Conservation (phyloP, 129 eudicot species). For the Tagetes patula region DNA sequence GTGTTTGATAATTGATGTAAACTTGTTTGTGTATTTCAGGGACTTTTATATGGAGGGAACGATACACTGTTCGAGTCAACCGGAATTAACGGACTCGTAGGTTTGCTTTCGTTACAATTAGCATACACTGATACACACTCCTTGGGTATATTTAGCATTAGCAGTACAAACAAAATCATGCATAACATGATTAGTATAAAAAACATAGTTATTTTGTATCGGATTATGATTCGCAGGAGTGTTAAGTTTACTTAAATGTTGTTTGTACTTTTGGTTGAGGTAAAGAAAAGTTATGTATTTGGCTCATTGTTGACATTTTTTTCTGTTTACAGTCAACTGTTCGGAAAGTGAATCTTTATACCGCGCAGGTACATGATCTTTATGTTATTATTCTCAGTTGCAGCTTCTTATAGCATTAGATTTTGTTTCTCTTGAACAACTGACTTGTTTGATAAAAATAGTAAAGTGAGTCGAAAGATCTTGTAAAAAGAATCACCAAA, state of each 20-base stretch:
- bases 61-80: conserved; percentile 75
- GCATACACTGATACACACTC: neutral
- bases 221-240: conserved; percentile 5
- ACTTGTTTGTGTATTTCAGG: conserved; percentile 43
- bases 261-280: neutral
- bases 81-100: conserved; percentile 67
- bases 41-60: conserved; percentile 73
- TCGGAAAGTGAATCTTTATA: conserved; percentile 61
- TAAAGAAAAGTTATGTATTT: neutral
- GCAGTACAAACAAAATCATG: neutral
- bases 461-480: neutral
- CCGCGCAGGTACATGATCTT: conserved; percentile 57
- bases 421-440: neutral
- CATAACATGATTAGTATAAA: neutral
- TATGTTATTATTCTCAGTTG: neutral
- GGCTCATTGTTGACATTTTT: conserved; percentile 16
- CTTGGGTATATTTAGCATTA: neutral
- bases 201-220: neutral
- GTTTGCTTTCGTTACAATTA: conserved; percentile 23
- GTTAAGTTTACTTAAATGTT: neutral
- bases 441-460: neutral
- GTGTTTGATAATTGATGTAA: neutral
- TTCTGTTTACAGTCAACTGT: conserved; percentile 68
- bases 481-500: neutral
- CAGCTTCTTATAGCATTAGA: too few species aligned